Base-by-base conservation (phyloP, 495 filamentous ascomycete species). In the Darksidea phi region DNA sequence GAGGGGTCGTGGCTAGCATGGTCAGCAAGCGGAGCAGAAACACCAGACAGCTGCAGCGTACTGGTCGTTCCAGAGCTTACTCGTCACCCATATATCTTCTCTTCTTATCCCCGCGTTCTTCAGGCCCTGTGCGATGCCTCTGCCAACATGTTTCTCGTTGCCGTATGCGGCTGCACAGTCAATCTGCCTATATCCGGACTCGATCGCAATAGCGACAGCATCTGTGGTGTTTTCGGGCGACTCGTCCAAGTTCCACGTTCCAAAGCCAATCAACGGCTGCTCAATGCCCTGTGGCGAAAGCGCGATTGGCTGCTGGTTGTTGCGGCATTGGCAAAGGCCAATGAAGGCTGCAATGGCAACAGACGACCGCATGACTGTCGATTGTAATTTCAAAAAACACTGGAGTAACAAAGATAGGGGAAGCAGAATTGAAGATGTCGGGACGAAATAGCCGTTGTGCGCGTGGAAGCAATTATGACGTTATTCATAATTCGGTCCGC, bases 51-150 rank as follows among this genome's bases (percentile, higher is more conserved):
- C 5, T 20, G 26, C n/a, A 25, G 21, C 23, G 28, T 52, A 64
- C 76, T 72, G 73, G 64, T 77, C 76, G 66, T 79, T 79, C 77
- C 78, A 81, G 50, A 81, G 69, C 61, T 81, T 80, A 25, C 68
- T 69, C 26, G 76, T 79, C 37, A 81, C 69, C 71, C 78, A 80
- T 32, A 81, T 41, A 13, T 80, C 76, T 47, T 75, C 72, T 15
- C 78, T 71, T 59, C 67, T 71, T 11, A 78, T 60, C 36, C 76
- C 71, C 15, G 76, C 72, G 48, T 73, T 72, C 4, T 68, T 52
- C 57, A 80, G 66, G 3, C 77, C 78, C 17, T 74, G 71, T 53
- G 70, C 66, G 54, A 80, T 77, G 24, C 76, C 78, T 56, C 71
- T 63, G 20, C 77, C 78, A 0, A 77, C 78, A 43, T 74, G 69